Percentiles rank a stretch among this genome's conserved stretches.
phyloP scores from a whole-genome alignment of 2,329 filamentous ascomycete genomes.

The Fusarium scirpi region DNA sequence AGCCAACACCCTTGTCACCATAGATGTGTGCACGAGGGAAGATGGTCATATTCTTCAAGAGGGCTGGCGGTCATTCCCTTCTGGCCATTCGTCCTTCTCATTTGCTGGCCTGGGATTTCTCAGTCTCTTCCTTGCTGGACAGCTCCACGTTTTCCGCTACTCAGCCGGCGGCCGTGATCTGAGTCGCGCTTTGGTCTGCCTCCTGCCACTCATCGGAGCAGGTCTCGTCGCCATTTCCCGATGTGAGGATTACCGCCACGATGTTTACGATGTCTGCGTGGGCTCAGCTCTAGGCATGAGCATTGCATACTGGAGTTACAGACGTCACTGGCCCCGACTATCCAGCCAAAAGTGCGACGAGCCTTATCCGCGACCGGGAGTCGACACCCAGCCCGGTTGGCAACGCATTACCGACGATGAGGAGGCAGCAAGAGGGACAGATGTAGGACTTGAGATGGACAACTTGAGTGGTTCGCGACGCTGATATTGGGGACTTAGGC shows the following conservation, averaged over 20 bases:
- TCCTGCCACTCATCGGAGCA: slow-evolving; percentile 71
- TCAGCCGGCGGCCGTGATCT: slow-evolving; percentile 62
- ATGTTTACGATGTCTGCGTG: slow-evolving; percentile 75
- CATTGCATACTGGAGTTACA: slow-evolving; percentile 74
- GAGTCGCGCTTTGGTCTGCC: slow-evolving; percentile 66
- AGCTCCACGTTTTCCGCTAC: slow-evolving; percentile 68
- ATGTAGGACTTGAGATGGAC: slow-evolving; percentile 57
- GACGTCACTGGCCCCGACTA: slow-evolving; percentile 71
- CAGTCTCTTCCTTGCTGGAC: slow-evolving; percentile 75
- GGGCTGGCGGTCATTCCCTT: slow-evolving; percentile 86
- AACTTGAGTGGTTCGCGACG: slow-evolving; percentile 42
- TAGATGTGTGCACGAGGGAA: slow-evolving; percentile 79
- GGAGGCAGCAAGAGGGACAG: slow-evolving; percentile 54
- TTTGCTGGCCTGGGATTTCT: slow-evolving; percentile 84
- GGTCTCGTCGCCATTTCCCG: slow-evolving; percentile 76
- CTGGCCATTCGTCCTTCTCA: slow-evolving; percentile 82
- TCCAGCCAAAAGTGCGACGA: slow-evolving; percentile 65
- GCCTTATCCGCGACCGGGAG: slow-evolving; percentile 64
- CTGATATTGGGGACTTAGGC: slow-evolving; percentile 46
- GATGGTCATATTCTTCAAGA: slow-evolving; percentile 79
- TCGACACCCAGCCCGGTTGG: slow-evolving; percentile 53
- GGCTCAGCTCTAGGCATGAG: slow-evolving; percentile 70
- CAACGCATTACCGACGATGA: slow-evolving; percentile 66
- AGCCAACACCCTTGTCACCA: slow-evolving; percentile 66
- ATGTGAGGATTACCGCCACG: slow-evolving; percentile 77